These are phyloP conservation scores for Fragilaria crotonensis DNA, from an alignment of 108 stramenopile genomes.

Conservation along the genomic window DNA sequence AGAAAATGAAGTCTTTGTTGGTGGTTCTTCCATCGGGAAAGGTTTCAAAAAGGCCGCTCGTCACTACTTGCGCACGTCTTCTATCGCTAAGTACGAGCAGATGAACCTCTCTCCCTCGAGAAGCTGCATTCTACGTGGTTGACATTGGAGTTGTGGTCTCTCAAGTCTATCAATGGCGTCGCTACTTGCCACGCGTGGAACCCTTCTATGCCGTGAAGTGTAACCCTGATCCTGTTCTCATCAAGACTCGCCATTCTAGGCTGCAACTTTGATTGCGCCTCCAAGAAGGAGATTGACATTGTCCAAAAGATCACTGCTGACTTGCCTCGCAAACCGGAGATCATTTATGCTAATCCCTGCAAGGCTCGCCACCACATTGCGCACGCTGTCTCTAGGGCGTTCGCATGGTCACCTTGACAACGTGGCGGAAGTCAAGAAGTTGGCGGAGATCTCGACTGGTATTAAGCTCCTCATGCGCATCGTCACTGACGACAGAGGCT, in stretches of 20 bases:
- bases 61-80: constrained; percentile 29
- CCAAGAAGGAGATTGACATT: constrained; percentile 70
- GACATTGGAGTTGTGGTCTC: constrained; percentile 74
- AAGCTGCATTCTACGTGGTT: constrained; percentile 79
- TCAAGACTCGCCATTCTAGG: constrained; percentile 66
- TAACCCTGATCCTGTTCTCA: constrained; percentile 77
- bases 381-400: constrained; percentile 73
- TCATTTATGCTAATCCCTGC: constrained; percentile 91
- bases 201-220: constrained; percentile 91
- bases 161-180: constrained; percentile 76
- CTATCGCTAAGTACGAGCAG: not conserved
- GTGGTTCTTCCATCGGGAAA: constrained; percentile 54
- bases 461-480: constrained; percentile 76
- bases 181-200: constrained; percentile 73
- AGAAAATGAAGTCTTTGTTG: constrained; percentile 32
- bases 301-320: constrained; percentile 52
- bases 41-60: constrained; percentile 60
- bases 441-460: constrained; percentile 51
- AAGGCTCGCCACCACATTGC: constrained; percentile 69
- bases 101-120: constrained; percentile 13
- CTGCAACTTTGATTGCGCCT: constrained; percentile 91
- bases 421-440: constrained; percentile 80
- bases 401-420: constrained; percentile 84
- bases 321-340: constrained; percentile 55
- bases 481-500: constrained; percentile 76